Conservation (phyloP, 805 yeast genomes). For the Metschnikowia koreensis region DNA sequence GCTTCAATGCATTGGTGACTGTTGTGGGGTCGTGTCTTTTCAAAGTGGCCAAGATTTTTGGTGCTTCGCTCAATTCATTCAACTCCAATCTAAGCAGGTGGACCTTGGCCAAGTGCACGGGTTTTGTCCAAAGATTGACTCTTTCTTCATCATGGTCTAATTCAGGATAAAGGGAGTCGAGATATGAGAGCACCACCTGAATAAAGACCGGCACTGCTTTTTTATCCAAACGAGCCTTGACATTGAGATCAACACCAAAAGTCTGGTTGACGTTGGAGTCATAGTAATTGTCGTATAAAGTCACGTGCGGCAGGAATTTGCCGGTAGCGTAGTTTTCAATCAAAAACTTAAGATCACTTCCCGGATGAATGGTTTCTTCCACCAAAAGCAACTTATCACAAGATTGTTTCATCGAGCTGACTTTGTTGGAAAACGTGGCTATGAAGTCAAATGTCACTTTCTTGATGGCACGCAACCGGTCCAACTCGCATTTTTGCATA, state of each 20-base stretch:
- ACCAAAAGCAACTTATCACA: slow-evolving; percentile 60
- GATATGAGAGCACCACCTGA: slow-evolving; percentile 57
- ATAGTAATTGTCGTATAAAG: slow-evolving; percentile 77
- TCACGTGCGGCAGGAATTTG: slow-evolving; percentile 66
- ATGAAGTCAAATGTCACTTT: slow-evolving; percentile 72
- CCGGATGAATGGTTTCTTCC: slow-evolving; percentile 73
- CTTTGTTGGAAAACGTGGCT: slow-evolving; percentile 60
- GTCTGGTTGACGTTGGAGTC: slow-evolving; percentile 64
- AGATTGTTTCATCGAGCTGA: slow-evolving; percentile 54
- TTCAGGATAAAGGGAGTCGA: slow-evolving; percentile 71
- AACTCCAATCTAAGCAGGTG: slow-evolving; percentile 60
- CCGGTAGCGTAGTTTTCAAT: slow-evolving; percentile 74
- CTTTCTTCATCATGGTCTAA: slow-evolving; percentile 67
- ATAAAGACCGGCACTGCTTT: slow-evolving; percentile 70
- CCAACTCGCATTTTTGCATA: slow-evolving; percentile 81
- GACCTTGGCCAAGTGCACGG: slow-evolving; percentile 57
- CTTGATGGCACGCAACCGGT: slow-evolving; percentile 72
- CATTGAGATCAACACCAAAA: slow-evolving; percentile 76
- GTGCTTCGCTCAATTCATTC: slow-evolving; percentile 35
- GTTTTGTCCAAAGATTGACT: slow-evolving; percentile 63
- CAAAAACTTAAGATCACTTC: slow-evolving; percentile 61
- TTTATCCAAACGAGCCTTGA: slow-evolving; percentile 67
- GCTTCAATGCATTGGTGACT: slow-evolving; percentile 65
- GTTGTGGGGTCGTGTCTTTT: slow-evolving; percentile 49
- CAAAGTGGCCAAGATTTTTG: slow-evolving; percentile 33